A percentile compares a stretch with the other conserved stretches of the same genome.
Evolutionary conservation across 345 rosid genomes (phyloP).

Genomic region (Clausena lansium): DNA sequence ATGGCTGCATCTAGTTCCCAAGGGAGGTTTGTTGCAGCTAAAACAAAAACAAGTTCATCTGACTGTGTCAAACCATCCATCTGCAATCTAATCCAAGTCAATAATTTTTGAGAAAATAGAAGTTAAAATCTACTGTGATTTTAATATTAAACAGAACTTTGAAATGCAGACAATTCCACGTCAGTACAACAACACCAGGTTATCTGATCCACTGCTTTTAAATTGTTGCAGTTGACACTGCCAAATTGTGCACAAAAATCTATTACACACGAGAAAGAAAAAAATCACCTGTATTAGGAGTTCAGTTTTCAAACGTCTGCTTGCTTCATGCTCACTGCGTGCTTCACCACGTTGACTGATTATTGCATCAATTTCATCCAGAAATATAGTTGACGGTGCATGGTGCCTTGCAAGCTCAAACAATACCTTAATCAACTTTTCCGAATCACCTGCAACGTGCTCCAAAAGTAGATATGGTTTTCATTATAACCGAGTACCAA

Average conservation of each 20-base stretch:
- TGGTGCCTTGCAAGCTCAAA: slow-evolving; percentile 98
- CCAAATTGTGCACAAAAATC: neutral
- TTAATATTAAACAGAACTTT: neutral
- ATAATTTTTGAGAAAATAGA: slow-evolving; percentile 15
- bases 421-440: slow-evolving; percentile 85
- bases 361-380: slow-evolving; percentile 96
- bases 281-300: slow-evolving; percentile 88
- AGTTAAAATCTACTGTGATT: neutral
- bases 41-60: slow-evolving; percentile 87
- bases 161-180: neutral
- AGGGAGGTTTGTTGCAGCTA: slow-evolving; percentile 98
- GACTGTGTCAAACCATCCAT: slow-evolving; percentile 93
- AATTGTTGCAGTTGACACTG: slow-evolving; percentile 8
- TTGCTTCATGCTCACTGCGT: slow-evolving; percentile 96
- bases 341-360: slow-evolving; percentile 98
- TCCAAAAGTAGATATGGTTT: slow-evolving; percentile 16
- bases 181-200: neutral
- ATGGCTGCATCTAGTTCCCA: slow-evolving; percentile 99
- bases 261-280: neutral
- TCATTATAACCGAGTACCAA: neutral
- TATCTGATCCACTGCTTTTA: neutral
- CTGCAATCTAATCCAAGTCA: slow-evolving; percentile 44
- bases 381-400: slow-evolving; percentile 94
- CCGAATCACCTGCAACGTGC: slow-evolving; percentile 80
- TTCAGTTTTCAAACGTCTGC: slow-evolving; percentile 97